phyloP scores from a whole-genome alignment of 306 rosid genomes.

The Bauhinia variegata region DNA sequence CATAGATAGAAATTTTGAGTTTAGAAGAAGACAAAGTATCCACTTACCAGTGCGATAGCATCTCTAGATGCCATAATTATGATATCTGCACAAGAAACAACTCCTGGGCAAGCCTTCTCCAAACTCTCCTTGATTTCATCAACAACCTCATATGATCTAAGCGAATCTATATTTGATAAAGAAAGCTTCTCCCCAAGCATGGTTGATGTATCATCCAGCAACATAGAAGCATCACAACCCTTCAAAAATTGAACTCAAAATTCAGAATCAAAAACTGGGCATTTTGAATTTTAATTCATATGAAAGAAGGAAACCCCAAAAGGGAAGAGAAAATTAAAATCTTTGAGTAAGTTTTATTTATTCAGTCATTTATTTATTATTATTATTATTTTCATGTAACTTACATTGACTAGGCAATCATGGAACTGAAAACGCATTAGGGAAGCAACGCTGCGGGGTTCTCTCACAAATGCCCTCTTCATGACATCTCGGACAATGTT shows the following conservation, averaged over 20 bases:
- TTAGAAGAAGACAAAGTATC: too few species aligned
- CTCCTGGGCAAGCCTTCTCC: conserved; percentile 66
- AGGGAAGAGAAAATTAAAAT: too few species aligned
- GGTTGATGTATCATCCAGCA: conserved; percentile 80
- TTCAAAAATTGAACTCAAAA: conserved; percentile 22
- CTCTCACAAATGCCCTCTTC: conserved; percentile 61
- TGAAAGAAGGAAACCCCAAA: too few species aligned
- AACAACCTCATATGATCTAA: conserved; percentile 76
- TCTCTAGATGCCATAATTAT: conserved; percentile 87
- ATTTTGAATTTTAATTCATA: too few species aligned
- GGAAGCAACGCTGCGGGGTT: conserved; percentile 81
- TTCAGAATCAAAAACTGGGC: background rate
- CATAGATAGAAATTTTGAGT: too few species aligned
- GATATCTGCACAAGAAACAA: conserved; percentile 92
- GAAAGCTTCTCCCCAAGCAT: conserved; percentile 83
- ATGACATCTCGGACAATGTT: conserved; percentile 59
- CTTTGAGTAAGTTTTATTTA: too few species aligned
- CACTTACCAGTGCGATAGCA: conserved; percentile 68
- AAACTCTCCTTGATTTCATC: conserved; percentile 72
- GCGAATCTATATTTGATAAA: conserved; percentile 78
- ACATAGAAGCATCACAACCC: conserved; percentile 94
- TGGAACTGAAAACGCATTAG: conserved; percentile 92
- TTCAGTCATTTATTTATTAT: too few species aligned
- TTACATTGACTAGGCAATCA: conserved; percentile 86
- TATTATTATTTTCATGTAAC: too few species aligned